These are phyloP conservation scores for Cardamine resedifolia DNA, from an alignment of 345 rosid species.

Conservation along the genomic window DNA sequence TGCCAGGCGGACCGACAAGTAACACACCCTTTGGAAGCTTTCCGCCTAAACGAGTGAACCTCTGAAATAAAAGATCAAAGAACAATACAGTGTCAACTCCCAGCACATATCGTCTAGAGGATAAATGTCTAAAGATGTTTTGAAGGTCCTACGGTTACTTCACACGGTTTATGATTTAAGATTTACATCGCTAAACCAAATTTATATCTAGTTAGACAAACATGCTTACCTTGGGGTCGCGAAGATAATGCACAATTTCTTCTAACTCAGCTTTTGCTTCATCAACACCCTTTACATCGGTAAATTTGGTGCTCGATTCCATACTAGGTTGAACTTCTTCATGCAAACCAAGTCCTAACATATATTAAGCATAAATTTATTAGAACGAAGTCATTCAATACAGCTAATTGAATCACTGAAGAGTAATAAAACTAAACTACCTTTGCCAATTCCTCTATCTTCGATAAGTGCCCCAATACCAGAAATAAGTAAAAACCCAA, in stretches of 20 bases:
- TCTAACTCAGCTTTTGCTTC: slow-evolving; percentile 97
- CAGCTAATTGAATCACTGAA: neutral
- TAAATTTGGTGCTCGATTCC: slow-evolving; percentile 90
- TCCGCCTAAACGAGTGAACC: slow-evolving; percentile 96
- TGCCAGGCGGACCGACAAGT: slow-evolving; percentile 98
- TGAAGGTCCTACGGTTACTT: neutral
- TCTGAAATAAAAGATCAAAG: slow-evolving; percentile 45
- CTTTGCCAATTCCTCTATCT: slow-evolving; percentile 91
- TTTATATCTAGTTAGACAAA: neutral
- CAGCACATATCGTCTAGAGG: neutral
- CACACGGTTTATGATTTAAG: neutral
- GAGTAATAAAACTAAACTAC: slow-evolving; percentile 39
- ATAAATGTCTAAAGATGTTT: neutral
- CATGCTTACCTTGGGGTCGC: slow-evolving; percentile 80
- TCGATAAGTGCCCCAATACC: slow-evolving; percentile 91
- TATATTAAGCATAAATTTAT: neutral
- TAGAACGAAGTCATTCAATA: neutral
- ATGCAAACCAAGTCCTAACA: slow-evolving; percentile 80
- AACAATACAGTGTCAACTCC: neutral
- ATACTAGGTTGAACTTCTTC: slow-evolving; percentile 96
- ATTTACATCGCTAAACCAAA: neutral
- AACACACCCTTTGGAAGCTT: slow-evolving; percentile 98
- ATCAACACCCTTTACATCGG: slow-evolving; percentile 94
- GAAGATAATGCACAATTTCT: slow-evolving; percentile 95
- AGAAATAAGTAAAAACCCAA: slow-evolving; percentile 80